Percentiles rank a stretch among this genome's conserved stretches.
Evolutionary conservation across 768 basidiomycete genomes (phyloP).

Genomic region (Bullera alba): DNA sequence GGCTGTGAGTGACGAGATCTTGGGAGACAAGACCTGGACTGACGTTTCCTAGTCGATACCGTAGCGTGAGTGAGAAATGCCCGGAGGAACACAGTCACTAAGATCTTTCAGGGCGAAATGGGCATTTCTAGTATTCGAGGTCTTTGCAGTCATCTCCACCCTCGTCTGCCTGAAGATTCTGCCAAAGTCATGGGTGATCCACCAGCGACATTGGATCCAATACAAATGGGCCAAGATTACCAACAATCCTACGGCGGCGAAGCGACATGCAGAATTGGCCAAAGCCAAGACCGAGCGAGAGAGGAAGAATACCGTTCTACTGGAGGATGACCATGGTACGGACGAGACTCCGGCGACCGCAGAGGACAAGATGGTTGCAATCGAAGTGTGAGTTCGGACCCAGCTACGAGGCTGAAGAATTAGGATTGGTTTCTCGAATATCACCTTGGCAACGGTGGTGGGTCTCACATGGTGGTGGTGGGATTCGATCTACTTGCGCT

Average conservation of each 20-base stretch:
- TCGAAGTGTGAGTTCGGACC: not conserved
- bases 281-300: not conserved
- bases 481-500: constrained; percentile 34
- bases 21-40: not conserved
- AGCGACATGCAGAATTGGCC: not conserved
- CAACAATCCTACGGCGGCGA: not conserved
- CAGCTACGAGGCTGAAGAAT: not conserved
- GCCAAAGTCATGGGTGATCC: not conserved
- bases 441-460: constrained; percentile 7
- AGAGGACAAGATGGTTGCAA: constrained; percentile 1
- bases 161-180: constrained; percentile 14
- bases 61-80: not conserved
- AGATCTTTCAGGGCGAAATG: constrained; percentile 28
- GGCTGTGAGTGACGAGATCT: constrained; percentile 32
- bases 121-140: constrained; percentile 18
- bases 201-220: not conserved
- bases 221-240: not conserved
- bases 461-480: constrained; percentile 14
- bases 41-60: not conserved
- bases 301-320: not conserved
- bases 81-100: not conserved
- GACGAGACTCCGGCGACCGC: not conserved
- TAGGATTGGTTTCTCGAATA: constrained; percentile 6
- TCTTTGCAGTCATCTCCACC: constrained; percentile 13
- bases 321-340: constrained; percentile 2